These are phyloP conservation scores for Lipomyces yamanashiensis DNA, from an alignment of 805 yeast genomes.

Conservation along the genomic window DNA sequence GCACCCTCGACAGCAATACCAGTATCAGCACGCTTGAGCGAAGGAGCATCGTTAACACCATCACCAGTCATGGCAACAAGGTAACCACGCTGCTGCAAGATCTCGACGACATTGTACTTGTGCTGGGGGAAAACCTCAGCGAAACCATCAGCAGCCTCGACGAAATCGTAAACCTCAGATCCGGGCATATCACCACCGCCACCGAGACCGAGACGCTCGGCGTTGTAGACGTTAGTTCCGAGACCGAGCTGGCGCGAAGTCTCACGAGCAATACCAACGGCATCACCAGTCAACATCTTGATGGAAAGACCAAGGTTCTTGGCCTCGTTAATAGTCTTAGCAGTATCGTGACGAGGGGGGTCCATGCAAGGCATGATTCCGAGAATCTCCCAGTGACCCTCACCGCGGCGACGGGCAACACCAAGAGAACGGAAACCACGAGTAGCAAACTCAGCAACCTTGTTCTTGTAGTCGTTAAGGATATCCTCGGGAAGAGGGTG, in stretches of 20 bases:
- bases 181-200: conserved; percentile 74
- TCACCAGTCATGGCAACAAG: conserved; percentile 74
- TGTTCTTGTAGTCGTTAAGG: conserved; percentile 92
- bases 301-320: conserved; percentile 89
- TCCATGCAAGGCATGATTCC: conserved; percentile 99
- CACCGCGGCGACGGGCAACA: conserved; percentile 98
- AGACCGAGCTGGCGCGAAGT: conserved; percentile 97
- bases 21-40: conserved; percentile 71
- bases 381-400: conserved; percentile 96
- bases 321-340: conserved; percentile 90
- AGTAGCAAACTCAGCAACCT: conserved; percentile 96
- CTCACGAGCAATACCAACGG: conserved; percentile 98
- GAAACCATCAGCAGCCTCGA: conserved; percentile 93
- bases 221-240: conserved; percentile 95
- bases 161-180: conserved; percentile 68
- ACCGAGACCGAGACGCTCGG: conserved; percentile 94
- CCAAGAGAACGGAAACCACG: conserved; percentile 98
- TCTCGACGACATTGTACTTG: conserved; percentile 69
- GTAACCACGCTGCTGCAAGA: conserved; percentile 66
- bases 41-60: conserved; percentile 72
- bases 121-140: conserved; percentile 73
- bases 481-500: conserved; percentile 94
- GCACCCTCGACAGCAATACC: conserved; percentile 81
- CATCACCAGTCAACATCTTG: conserved; percentile 99
- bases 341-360: conserved; percentile 99